phyloP scores from a whole-genome alignment of 352 stramenopile genomes.

The Globisporangium orthogonon region DNA sequence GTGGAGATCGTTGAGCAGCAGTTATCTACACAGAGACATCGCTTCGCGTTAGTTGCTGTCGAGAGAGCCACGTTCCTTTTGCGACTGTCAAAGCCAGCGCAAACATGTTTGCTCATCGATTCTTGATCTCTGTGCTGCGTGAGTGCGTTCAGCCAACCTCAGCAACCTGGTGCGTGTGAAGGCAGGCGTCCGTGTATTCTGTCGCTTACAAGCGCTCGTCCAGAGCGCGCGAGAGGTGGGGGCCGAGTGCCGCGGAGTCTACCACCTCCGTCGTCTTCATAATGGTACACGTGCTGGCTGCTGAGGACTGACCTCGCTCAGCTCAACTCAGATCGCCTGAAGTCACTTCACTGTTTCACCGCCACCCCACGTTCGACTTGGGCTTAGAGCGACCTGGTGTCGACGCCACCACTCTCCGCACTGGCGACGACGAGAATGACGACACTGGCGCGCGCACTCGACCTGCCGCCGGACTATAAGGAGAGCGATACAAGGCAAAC shows the following conservation, averaged over 20 bases:
- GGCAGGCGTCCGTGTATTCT: neutral
- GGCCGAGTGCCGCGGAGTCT: neutral
- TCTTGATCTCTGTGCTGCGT: no score
- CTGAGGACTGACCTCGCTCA: neutral
- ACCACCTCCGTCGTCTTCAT: neutral
- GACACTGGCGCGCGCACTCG: slow-evolving; percentile 32
- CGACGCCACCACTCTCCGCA: slow-evolving; percentile 21
- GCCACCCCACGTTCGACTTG: slow-evolving; percentile 63
- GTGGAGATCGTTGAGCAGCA: no score
- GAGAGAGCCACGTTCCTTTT: no score
- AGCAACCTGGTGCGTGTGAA: no score
- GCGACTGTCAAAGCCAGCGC: no score
- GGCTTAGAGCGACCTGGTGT: slow-evolving; percentile 33
- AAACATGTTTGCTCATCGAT: no score
- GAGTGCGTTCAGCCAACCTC: no score
- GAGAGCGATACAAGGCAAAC: slow-evolving; percentile 4
- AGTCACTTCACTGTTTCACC: slow-evolving; percentile 12
- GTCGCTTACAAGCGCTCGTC: neutral
- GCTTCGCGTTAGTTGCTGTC: no score
- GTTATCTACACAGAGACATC: no score
- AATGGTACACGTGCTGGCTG: neutral
- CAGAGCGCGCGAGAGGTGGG: neutral
- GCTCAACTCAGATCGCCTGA: no score
- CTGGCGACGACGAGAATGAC: slow-evolving; percentile 19
- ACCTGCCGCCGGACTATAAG: slow-evolving; percentile 19